phyloP scores from a whole-genome alignment of 2,329 filamentous ascomycete species.

The Trichoderma gracile region DNA sequence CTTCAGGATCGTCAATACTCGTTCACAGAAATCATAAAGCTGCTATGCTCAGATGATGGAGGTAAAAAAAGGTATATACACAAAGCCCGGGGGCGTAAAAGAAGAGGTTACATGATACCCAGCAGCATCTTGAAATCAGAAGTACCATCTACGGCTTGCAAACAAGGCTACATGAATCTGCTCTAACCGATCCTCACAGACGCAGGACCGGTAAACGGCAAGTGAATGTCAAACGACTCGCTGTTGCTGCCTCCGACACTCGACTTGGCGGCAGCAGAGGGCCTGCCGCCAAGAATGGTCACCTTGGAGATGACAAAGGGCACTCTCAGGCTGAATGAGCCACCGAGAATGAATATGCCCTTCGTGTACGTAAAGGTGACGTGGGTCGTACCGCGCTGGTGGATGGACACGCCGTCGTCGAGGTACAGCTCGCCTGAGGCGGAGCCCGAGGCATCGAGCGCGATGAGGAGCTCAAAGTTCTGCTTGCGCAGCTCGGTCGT shows the following conservation, averaged over 20 bases:
- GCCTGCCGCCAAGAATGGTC: constrained; percentile 48
- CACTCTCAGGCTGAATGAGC: constrained; percentile 55
- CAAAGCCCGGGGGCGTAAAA: background rate
- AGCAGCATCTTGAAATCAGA: too few species aligned
- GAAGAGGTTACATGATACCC: background rate
- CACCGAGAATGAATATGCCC: constrained; percentile 52
- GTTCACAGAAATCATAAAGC: too few species aligned
- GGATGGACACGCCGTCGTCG: constrained; percentile 72
- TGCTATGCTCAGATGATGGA: too few species aligned
- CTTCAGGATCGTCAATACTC: too few species aligned
- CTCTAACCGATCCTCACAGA: constrained; percentile 23
- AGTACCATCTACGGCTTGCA: too few species aligned
- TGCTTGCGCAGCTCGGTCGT: constrained; percentile 63
- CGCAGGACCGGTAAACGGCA: constrained; percentile 30
- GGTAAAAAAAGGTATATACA: constrained; percentile 1
- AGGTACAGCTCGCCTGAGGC: constrained; percentile 71
- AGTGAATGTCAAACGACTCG: constrained; percentile 30
- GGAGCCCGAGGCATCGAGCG: constrained; percentile 60
- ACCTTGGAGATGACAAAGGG: constrained; percentile 49
- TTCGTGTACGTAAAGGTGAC: constrained; percentile 61
- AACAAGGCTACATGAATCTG: background rate
- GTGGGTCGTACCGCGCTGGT: constrained; percentile 54
- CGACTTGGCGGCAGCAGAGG: background rate
- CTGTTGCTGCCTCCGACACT: constrained; percentile 24
- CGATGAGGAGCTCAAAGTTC: constrained; percentile 71